These are phyloP conservation scores for Periconia sp. DNA, from an alignment of 2,329 filamentous ascomycete species.

Conservation along the genomic window DNA sequence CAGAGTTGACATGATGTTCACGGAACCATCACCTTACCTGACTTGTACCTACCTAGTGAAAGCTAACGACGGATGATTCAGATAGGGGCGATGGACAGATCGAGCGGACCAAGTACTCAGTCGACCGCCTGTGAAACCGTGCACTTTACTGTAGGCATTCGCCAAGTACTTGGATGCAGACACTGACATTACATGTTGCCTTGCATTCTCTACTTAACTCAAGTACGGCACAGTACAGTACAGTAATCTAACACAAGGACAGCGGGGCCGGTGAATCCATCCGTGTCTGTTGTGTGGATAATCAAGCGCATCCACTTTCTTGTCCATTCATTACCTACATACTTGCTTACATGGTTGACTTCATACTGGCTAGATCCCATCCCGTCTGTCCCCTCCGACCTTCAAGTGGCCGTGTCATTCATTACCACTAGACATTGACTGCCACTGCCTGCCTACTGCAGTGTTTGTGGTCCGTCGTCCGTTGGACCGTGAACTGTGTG, in stretches of 20 bases:
- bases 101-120: too few relatives aligned
- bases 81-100: too few relatives aligned
- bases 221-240: neutral
- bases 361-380: too few relatives aligned
- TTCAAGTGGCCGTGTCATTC: neutral
- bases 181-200: neutral
- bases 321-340: too few relatives aligned
- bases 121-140: too few relatives aligned
- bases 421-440: neutral
- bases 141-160: too few relatives aligned
- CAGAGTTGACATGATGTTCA: too few relatives aligned
- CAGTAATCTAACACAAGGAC: constrained; percentile 3
- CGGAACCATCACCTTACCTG: too few relatives aligned
- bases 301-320: constrained; percentile 1
- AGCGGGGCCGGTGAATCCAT: constrained; percentile 3
- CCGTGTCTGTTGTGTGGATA: constrained; percentile 1
- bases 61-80: too few relatives aligned
- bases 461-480: neutral
- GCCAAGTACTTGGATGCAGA: neutral
- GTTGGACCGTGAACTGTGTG: constrained; percentile 5
- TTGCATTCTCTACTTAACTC: neutral
- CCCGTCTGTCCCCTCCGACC: neutral
- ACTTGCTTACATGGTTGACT: too few relatives aligned
- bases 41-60: too few relatives aligned
- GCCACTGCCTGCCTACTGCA: neutral